A percentile compares a stretch with the other conserved stretches of the same genome.
Conservation (phyloP, 306 rosid species). For the Crataegus laevigata region DNA sequence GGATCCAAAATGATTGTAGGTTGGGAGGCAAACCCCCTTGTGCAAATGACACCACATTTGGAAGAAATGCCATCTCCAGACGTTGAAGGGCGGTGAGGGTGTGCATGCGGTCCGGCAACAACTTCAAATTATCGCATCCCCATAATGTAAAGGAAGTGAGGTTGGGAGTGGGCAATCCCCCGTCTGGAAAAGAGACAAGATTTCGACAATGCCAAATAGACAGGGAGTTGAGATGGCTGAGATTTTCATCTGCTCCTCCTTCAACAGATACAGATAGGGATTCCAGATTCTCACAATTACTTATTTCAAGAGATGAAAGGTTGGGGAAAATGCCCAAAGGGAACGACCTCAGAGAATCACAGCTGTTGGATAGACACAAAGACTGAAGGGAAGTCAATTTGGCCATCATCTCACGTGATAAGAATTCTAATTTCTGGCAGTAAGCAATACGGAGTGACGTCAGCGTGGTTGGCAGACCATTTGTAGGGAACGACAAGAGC, state of each 20-base stretch:
- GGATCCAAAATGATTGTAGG: background rate
- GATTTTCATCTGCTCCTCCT: background rate
- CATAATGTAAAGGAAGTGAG: background rate
- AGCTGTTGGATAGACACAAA: accelerated
- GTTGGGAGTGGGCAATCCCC: conserved; percentile 24
- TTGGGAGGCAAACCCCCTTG: background rate
- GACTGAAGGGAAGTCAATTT: background rate
- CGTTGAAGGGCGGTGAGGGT: background rate
- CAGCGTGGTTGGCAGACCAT: background rate
- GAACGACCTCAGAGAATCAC: background rate
- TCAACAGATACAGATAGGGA: conserved; percentile 12
- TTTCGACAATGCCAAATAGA: conserved; percentile 17
- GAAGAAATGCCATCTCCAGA: accelerated
- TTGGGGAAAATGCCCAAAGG: background rate
- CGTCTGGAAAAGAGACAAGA: conserved; percentile 19
- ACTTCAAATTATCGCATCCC: background rate
- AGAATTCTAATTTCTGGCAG: background rate
- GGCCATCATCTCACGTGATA: background rate
- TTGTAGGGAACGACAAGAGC: background rate
- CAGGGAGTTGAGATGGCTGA: background rate
- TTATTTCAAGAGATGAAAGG: accelerated
- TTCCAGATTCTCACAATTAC: background rate
- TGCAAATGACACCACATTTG: background rate
- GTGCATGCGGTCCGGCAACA: background rate
- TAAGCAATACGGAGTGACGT: background rate